A percentile compares a stretch with the other conserved stretches of the same genome.
Evolutionary conservation across 1,139 yeast species (phyloP).

Genomic region (Magnusiomyces fungicola): DNA sequence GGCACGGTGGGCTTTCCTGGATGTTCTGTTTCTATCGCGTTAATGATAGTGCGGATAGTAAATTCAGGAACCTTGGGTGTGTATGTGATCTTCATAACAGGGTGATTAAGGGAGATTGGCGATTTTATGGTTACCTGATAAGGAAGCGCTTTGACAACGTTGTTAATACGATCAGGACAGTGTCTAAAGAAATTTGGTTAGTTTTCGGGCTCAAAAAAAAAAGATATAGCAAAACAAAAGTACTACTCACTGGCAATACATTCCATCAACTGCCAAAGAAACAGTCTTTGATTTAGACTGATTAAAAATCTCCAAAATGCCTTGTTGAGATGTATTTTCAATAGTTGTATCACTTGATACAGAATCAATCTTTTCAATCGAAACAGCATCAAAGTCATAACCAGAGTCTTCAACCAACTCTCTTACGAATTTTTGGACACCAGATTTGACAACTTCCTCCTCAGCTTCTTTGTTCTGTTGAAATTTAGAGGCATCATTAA

Average conservation of each 20-base stretch:
- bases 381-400: constrained; percentile 44
- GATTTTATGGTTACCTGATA: constrained; percentile 48
- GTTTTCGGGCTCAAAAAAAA: not conserved
- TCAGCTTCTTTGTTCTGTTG: constrained; percentile 40
- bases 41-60: constrained; percentile 45
- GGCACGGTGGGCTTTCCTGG: not conserved
- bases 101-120: constrained; percentile 48
- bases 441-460: constrained; percentile 39
- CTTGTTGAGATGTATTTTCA: no score
- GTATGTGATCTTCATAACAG: constrained; percentile 57
- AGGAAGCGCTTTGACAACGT: constrained; percentile 47
- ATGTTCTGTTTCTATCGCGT: not conserved
- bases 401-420: constrained; percentile 59
- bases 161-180: constrained; percentile 54
- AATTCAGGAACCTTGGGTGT: constrained; percentile 46
- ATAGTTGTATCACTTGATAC: constrained; percentile 18
- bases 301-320: not conserved
- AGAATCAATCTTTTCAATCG: constrained; percentile 17
- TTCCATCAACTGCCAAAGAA: constrained; percentile 53
- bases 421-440: constrained; percentile 31
- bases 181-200: constrained; percentile 29
- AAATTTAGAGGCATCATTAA: no score
- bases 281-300: constrained; percentile 42
- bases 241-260: constrained; percentile 46
- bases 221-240: not conserved